Percentiles rank a stretch among this genome's conserved stretches.
Conservation (phyloP, 345 rosid species). For the Hirschfeldia incana region DNA sequence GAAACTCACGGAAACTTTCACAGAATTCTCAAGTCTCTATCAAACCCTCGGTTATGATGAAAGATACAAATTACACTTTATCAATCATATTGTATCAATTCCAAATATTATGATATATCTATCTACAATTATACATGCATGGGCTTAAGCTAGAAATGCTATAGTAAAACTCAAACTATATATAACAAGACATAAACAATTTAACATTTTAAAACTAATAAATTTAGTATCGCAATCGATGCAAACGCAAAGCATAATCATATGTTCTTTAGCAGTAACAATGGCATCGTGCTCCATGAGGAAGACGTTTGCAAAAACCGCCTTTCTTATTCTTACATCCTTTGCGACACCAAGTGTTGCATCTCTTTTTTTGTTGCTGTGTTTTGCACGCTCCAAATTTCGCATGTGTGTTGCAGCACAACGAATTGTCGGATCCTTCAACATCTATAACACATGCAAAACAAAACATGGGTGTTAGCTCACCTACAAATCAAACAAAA, state of each 20-base stretch:
- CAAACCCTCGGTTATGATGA: neutral
- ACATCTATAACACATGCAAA: neutral
- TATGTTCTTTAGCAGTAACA: neutral
- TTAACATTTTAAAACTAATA: neutral
- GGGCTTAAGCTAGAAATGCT: neutral
- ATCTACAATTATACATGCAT: neutral
- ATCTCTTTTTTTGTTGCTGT: neutral
- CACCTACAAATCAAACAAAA: neutral
- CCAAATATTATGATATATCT: too few relatives aligned
- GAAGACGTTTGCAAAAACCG: neutral
- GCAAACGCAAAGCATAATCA: neutral
- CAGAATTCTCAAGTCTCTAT: neutral
- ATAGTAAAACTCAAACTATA: neutral
- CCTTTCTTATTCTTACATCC: neutral
- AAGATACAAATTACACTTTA: neutral
- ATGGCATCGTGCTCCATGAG: neutral
- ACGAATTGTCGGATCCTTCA: neutral
- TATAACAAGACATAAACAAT: neutral
- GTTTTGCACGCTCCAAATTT: neutral
- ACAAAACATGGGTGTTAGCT: neutral
- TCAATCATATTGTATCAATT: neutral
- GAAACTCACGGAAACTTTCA: neutral
- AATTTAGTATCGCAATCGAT: neutral
- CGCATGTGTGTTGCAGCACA: neutral
- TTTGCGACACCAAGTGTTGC: neutral